A percentile compares a stretch with the other conserved stretches of the same genome.
phyloP scores from a whole-genome alignment of 768 basidiomycete species.

The Omphalotus guepiniiformis region DNA sequence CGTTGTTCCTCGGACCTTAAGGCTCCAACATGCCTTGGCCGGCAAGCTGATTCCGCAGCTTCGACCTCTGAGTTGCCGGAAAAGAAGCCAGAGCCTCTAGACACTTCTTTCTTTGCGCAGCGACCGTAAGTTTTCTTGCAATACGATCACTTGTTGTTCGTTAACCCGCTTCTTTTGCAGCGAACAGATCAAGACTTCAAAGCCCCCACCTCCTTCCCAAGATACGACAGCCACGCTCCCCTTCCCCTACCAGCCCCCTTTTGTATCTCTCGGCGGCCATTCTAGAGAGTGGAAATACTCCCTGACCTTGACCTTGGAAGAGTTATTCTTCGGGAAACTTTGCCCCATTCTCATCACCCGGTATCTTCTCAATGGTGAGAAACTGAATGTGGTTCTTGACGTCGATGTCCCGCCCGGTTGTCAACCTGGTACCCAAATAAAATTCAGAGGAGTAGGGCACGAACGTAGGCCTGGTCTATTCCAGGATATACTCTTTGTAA shows the following conservation, averaged over 20 bases:
- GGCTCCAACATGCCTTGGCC: too few species aligned
- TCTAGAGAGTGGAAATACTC: conserved; percentile 68
- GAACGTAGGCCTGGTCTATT: conserved; percentile 50
- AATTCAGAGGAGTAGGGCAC: conserved; percentile 64
- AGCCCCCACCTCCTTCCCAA: too few species aligned
- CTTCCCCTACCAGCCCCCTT: conserved; percentile 33
- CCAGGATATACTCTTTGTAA: conserved; percentile 65
- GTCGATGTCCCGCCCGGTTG: conserved; percentile 61
- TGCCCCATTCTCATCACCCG: conserved; percentile 61
- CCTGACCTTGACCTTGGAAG: conserved; percentile 55
- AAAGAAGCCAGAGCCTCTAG: too few species aligned
- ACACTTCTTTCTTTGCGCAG: too few species aligned
- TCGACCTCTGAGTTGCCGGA: too few species aligned
- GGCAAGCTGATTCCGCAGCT: too few species aligned
- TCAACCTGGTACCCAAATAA: conserved; percentile 53
- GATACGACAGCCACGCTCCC: conserved; percentile 6
- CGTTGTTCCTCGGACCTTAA: too few species aligned
- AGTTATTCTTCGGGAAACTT: conserved; percentile 52
- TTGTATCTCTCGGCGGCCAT: conserved; percentile 36
- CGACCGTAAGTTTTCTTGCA: too few species aligned
- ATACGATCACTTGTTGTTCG: too few species aligned
- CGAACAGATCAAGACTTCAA: too few species aligned
- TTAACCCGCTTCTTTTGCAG: too few species aligned
- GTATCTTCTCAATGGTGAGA: conserved; percentile 42
- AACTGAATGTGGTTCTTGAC: conserved; percentile 53